phyloP scores from a whole-genome alignment of 805 yeast species.

The Crinitomyces ghanaensis region DNA sequence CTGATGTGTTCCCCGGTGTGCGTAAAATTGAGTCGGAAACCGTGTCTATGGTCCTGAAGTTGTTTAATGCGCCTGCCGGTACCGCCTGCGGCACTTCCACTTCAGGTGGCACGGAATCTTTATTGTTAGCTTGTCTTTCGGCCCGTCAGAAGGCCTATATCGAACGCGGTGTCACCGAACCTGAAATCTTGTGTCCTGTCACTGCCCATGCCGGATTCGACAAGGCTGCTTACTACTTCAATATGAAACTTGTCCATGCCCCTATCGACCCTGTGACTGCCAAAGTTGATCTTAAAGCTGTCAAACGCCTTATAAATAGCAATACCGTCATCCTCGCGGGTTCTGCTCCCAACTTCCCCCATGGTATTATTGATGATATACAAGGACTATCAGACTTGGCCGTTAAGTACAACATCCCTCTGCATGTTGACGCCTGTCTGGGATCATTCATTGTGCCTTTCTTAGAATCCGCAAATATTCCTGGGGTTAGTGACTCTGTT shows the following conservation, averaged over 20 bases:
- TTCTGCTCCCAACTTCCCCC: constrained; percentile 96
- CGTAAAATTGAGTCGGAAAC: constrained; percentile 95
- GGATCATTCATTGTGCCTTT: constrained; percentile 88
- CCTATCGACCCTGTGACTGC: constrained; percentile 57
- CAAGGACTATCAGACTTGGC: constrained; percentile 58
- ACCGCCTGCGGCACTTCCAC: constrained; percentile 72
- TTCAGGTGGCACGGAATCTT: constrained; percentile 93
- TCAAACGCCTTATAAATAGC: constrained; percentile 51
- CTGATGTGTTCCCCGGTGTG: constrained; percentile 93
- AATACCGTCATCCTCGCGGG: constrained; percentile 83
- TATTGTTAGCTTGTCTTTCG: constrained; percentile 73
- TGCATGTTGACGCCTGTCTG: constrained; percentile 92
- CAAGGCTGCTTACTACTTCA: constrained; percentile 85
- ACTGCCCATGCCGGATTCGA: constrained; percentile 93
- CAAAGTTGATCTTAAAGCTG: constrained; percentile 54
- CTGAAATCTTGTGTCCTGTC: constrained; percentile 82
- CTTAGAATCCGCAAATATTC: constrained; percentile 56
- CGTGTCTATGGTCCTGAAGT: constrained; percentile 73
- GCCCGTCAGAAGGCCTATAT: constrained; percentile 64
- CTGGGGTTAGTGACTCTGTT: constrained; percentile 28
- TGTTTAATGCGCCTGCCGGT: constrained; percentile 67
- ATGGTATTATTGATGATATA: constrained; percentile 89
- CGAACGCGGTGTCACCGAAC: constrained; percentile 46
- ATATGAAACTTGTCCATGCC: constrained; percentile 72
- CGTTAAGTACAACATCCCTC: constrained; percentile 55